Base-by-base conservation (phyloP, 768 basidiomycete species). In the Mycena rosella region DNA sequence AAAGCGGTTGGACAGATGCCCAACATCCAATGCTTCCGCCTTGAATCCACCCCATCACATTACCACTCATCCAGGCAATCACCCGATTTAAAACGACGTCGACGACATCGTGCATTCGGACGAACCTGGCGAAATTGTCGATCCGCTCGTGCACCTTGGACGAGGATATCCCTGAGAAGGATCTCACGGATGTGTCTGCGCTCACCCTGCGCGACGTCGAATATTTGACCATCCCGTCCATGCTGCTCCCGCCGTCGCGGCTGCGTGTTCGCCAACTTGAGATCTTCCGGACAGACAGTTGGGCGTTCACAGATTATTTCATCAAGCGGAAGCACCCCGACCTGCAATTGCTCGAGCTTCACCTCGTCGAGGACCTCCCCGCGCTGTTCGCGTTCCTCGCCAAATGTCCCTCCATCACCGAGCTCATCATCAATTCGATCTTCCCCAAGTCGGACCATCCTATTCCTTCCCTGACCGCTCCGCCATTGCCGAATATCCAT, bases 281-380 rank as follows among this genome's bases (percentile, higher is more conserved):
- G 18, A 30, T 27, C 14, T 68, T 71, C 26, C 42, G 54, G 14
- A 71, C 70, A 7, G 63, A 71, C 42, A 71, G 63, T 38, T 60
- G 58, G 61, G 5, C 32, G 29, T 65, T 65, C 40, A 48, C 57
- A 0, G 9, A 38, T 27, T 58, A 56, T 32, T 71, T 71, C 63
- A 20, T 71, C 40, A 59, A 52, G 24, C 54, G 65, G 34, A 27
- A 63, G 34, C 65, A 68, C 54, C 66, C 66, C 6, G 13, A 20
- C 24, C 66, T 71, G 27, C 65, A 42, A 27, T 22, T 63, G 11
- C 63, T 71, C n/a, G 70, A 71, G 42, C 63, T 71, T 3, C 59
- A 62, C 30, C 29, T 15, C n/a, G 55, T 71, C 30, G 38, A 67
- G 24, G 62, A 71, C 26, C 13, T 71, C 3, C 24, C 44, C 2